Percentiles rank a stretch among this genome's conserved stretches.
phyloP scores from a whole-genome alignment of 495 filamentous ascomycete genomes.

The Penicillium cosmopolitanum region DNA sequence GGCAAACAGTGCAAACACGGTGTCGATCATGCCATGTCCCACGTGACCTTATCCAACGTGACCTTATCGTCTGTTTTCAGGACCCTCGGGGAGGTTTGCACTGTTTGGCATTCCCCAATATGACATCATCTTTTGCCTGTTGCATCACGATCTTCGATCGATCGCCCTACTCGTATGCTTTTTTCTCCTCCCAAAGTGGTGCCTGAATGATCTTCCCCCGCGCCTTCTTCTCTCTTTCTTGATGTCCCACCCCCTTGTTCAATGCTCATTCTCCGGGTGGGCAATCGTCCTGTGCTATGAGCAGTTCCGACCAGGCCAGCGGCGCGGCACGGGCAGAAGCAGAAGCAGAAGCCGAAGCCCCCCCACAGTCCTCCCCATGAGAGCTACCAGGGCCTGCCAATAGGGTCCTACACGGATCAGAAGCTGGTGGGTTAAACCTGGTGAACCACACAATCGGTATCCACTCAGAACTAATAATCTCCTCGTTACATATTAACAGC shows the following conservation, averaged over 20 bases:
- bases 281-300: slow-evolving; percentile 35
- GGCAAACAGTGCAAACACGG: slow-evolving; percentile 23
- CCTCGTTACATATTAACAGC: slow-evolving; percentile 40
- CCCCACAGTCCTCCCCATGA: slow-evolving; percentile 24
- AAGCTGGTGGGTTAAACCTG: slow-evolving; percentile 51
- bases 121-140: slow-evolving; percentile 37
- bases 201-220: slow-evolving; percentile 15
- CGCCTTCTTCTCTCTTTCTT: slow-evolving; percentile 10
- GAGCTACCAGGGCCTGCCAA: slow-evolving; percentile 40
- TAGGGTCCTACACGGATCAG: slow-evolving; percentile 56
- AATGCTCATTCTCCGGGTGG: slow-evolving; percentile 3
- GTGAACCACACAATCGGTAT: slow-evolving; percentile 7
- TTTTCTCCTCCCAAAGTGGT: slow-evolving; percentile 5
- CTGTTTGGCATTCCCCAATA: slow-evolving; percentile 7
- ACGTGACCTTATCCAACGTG: not conserved
- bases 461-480: slow-evolving; percentile 11
- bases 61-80: not conserved
- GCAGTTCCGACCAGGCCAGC: slow-evolving; percentile 22
- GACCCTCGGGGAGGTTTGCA: slow-evolving; percentile 12
- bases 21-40: not conserved
- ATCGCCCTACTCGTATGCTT: slow-evolving; percentile 12
- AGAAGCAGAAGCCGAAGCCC: slow-evolving; percentile 31
- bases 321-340: slow-evolving; percentile 26
- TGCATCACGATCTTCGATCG: slow-evolving; percentile 24
- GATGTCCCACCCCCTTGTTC: slow-evolving; percentile 4